Evolutionary conservation across 2,329 filamentous ascomycete species (phyloP).

Genomic region (Proliferodiscus dingleyae): DNA sequence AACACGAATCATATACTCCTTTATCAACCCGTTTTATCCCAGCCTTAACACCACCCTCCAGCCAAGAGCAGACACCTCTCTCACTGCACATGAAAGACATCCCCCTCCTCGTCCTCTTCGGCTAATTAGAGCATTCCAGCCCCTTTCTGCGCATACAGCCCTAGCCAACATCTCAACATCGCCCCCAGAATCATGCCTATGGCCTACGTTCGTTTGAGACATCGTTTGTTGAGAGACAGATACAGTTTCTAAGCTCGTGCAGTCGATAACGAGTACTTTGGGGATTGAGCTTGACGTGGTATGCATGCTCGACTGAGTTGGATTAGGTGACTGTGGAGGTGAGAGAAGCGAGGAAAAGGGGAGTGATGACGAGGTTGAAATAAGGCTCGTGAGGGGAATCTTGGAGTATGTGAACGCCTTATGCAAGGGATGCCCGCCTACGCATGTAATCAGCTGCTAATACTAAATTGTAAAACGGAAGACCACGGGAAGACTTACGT

Average conservation of each 20-base stretch:
- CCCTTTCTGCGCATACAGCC: constrained; percentile 68
- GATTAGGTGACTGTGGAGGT: constrained; percentile 22
- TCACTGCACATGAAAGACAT: constrained; percentile 68
- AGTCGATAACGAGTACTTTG: constrained; percentile 57
- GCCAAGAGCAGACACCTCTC: constrained; percentile 67
- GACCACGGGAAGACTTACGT: constrained; percentile 6
- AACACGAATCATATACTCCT: background rate
- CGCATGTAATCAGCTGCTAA: constrained; percentile 23
- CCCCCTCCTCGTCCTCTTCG: constrained; percentile 58
- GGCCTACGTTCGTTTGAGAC: constrained; percentile 25
- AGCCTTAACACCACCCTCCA: constrained; percentile 39
- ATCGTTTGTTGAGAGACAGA: constrained; percentile 6
- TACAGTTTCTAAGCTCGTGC: constrained; percentile 34
- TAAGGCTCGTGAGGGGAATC: constrained; percentile 53
- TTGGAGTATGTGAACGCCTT: constrained; percentile 57
- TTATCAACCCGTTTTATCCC: constrained; percentile 14
- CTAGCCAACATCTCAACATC: constrained; percentile 67
- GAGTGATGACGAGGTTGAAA: constrained; percentile 29
- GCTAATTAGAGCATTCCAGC: constrained; percentile 69
- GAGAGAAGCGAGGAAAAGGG: constrained; percentile 23
- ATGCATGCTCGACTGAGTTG: constrained; percentile 30
- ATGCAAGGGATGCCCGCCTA: constrained; percentile 54
- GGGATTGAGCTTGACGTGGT: constrained; percentile 32
- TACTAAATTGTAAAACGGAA: background rate
- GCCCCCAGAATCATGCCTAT: constrained; percentile 38